Evolutionary conservation across 2,329 filamentous ascomycete genomes (phyloP).

Genomic region (Aspergillus novofumigatus): DNA sequence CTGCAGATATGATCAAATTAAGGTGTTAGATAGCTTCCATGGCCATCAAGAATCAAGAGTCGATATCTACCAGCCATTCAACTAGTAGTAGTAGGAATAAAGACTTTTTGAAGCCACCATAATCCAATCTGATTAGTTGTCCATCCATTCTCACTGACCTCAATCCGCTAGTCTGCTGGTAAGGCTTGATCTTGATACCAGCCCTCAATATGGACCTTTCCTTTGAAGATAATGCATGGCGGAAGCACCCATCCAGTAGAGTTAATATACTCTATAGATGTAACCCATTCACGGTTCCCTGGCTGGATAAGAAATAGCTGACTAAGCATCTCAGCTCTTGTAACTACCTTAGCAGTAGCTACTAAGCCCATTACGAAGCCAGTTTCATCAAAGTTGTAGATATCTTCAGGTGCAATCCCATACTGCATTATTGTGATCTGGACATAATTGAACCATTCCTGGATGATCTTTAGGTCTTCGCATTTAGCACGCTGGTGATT

Average conservation of each 20-base stretch:
- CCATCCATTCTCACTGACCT: conserved; percentile 30
- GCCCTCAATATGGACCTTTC: conserved; percentile 4
- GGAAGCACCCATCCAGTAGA: conserved; percentile 5
- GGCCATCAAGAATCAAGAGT: conserved; percentile 37
- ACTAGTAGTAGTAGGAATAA: conserved; percentile 26
- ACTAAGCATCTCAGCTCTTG: neutral
- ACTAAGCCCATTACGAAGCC: conserved; percentile 12
- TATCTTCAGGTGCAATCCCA: conserved; percentile 10
- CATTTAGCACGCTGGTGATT: conserved; percentile 3
- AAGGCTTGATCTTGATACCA: conserved; percentile 8
- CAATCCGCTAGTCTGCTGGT: conserved; percentile 4
- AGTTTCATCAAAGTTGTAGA: conserved; percentile 3
- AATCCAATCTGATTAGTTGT: conserved; percentile 33
- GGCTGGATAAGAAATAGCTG: conserved; percentile 7
- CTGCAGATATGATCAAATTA: conserved; percentile 35
- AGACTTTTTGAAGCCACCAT: conserved; percentile 31
- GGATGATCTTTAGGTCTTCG: conserved; percentile 3
- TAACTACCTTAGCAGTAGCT: conserved; percentile 4
- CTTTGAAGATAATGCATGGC: conserved; percentile 12
- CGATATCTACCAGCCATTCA: conserved; percentile 23
- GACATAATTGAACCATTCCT: conserved; percentile 9
- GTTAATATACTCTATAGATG: conserved; percentile 11
- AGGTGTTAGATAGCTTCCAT: conserved; percentile 31
- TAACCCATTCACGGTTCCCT: conserved; percentile 14
- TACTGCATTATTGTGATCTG: conserved; percentile 6